Evolutionary conservation across 2,329 filamentous ascomycete genomes (phyloP).

Genomic region (Hymenoscyphus linearis): DNA sequence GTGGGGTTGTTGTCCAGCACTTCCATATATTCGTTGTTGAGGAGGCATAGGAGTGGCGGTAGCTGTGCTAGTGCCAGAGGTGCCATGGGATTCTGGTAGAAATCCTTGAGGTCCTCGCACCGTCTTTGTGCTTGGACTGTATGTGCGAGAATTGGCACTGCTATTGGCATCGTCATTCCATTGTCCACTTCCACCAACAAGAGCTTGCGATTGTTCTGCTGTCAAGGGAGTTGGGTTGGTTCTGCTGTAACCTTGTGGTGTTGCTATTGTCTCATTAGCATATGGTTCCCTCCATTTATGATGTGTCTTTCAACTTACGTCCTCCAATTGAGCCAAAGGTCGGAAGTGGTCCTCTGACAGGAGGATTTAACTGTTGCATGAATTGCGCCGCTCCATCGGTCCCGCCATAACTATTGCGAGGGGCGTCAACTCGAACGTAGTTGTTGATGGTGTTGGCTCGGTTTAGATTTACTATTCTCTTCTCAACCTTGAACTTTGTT

Average conservation of each 20-base stretch:
- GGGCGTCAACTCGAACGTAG: no score
- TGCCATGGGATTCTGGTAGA: no score
- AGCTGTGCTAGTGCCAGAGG: no score
- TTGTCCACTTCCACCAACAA: no score
- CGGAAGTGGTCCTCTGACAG: not conserved
- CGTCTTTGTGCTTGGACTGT: not conserved
- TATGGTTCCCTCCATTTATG: not conserved
- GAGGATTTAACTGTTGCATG: no score
- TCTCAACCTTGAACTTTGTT: not conserved
- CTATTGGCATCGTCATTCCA: no score
- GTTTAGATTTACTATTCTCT: not conserved
- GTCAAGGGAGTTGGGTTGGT: not conserved
- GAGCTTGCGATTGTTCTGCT: no score
- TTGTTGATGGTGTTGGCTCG: not conserved
- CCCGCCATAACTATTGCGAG: no score
- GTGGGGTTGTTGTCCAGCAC: not conserved
- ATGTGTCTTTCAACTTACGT: not conserved
- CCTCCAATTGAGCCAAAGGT: not conserved
- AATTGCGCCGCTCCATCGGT: no score
- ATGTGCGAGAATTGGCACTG: no score
- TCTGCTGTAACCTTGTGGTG: not conserved
- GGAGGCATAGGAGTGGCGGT: no score
- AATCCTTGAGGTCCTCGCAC: not conserved
- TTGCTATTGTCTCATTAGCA: not conserved
- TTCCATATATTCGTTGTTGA: not conserved